These are phyloP conservation scores for Xylaria sp. DNA, from an alignment of 2,329 filamentous ascomycete species.

Conservation along the genomic window DNA sequence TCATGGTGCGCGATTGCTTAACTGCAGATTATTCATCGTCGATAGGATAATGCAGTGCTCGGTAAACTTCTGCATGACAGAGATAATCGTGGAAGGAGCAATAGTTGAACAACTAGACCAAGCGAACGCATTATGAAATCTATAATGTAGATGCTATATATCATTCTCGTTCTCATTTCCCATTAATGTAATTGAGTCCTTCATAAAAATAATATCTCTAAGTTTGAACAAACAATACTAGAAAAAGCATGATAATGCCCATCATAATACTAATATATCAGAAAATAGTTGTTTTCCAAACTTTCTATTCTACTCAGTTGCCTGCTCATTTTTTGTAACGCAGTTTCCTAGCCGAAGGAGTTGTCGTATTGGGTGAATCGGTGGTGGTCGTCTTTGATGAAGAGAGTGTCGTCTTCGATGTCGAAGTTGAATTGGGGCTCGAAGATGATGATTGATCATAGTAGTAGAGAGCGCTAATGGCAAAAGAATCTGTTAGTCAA, in stretches of 20 bases:
- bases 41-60: constrained; percentile 5
- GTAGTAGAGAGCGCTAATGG: constrained; percentile 27
- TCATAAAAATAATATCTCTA: neutral
- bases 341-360: constrained; percentile 4
- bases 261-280: neutral
- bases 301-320: constrained; percentile 19
- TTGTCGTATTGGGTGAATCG: neutral
- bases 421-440: constrained; percentile 8
- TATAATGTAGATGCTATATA: neutral
- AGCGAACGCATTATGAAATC: neutral
- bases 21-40: constrained; percentile 8
- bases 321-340: neutral
- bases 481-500: constrained; percentile 15
- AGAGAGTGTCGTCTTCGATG: neutral
- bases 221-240: neutral
- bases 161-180: neutral
- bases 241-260: neutral
- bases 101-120: neutral
- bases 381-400: neutral
- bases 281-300: neutral
- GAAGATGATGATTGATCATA: neutral
- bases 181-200: neutral
- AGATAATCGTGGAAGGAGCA: neutral
- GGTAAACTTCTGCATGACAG: neutral
- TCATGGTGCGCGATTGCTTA: neutral